phyloP scores from a whole-genome alignment of 495 filamentous ascomycete genomes.

The Tuber melanosporum region DNA sequence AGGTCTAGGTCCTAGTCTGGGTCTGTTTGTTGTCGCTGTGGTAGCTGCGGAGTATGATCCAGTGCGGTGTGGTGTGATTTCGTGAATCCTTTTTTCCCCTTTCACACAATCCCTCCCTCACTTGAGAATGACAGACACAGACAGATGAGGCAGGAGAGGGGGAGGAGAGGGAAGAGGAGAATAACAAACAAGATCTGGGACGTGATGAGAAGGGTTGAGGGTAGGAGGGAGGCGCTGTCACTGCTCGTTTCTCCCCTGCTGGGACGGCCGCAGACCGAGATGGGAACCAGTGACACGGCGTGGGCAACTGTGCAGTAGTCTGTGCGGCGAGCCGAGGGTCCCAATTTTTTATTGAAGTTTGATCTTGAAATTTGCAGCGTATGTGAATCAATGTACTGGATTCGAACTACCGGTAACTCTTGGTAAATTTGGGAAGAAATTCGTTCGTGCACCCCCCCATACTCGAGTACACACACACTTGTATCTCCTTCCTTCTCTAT shows the following conservation, averaged over 20 bases:
- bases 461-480: neutral
- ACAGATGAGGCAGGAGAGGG: neutral
- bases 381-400: neutral
- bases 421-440: neutral
- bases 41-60: neutral
- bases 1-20: neutral
- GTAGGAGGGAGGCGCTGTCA: neutral
- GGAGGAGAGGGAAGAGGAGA: neutral
- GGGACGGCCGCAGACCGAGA: neutral
- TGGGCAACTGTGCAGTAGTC: neutral
- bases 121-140: neutral
- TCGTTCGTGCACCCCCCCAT: neutral
- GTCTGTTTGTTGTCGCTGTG: constrained; percentile 1
- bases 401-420: neutral
- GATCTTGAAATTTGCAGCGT: neutral
- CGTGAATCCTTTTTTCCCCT: neutral
- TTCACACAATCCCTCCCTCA: neutral
- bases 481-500: neutral
- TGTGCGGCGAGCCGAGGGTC: neutral
- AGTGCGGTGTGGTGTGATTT: neutral
- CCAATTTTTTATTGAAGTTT: neutral
- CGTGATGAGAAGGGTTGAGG: neutral
- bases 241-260: neutral
- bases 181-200: neutral
- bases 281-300: neutral